Base-by-base conservation (phyloP, 345 rosid genomes). In the Corymbia maculata region DNA sequence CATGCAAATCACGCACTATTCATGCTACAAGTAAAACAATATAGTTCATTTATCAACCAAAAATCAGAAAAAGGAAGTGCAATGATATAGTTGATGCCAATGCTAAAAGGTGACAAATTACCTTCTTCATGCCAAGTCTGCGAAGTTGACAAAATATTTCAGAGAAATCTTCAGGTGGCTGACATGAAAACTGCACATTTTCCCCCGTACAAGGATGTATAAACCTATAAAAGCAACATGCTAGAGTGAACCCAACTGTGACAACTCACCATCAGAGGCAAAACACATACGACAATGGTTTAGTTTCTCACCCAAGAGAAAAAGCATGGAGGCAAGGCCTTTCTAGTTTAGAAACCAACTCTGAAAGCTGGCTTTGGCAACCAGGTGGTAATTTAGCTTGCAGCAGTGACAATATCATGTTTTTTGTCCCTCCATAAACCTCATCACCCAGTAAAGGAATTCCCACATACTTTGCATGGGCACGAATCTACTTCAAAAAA, bases 291-390 rank as follows among this genome's bases (percentile, higher is more conserved):
- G 15, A n/a, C 28, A 9, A 49, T 68, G 85, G 85, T 47, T 85
- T 61, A 86, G 89, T 53, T 87, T 92, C 89, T 94, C 64, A 98
- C 99, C 97, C 97, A 84, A 98, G 96, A 89, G 95, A 94, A 86
- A 95, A 52, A 85, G 98, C 99, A 93, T 98, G 99, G 86, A 97
- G 98, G 88, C 95, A 97, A 85, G 99, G 99, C 90, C 99, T 94
- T 86, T 97, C 97, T 87, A 98, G 87, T 92, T 86, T 90, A 19
- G 98, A 95, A 79, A 97, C 89, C 88, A 95, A 80, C 59, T 88
- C 90, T 22, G 93, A 30, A 88, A 95, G 93, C 87, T 92, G 88
- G 79, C 88, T 90, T 36, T 91, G 94, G 87, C 30, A 85, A 91
- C 90, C 92, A 12, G 93, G 89, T 26, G 92, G 89, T 84, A 90